Evolutionary conservation across 768 basidiomycete species (phyloP), one percentile per base, ranked within the genome.

Genomic region (Dendrothele bispora): DNA sequence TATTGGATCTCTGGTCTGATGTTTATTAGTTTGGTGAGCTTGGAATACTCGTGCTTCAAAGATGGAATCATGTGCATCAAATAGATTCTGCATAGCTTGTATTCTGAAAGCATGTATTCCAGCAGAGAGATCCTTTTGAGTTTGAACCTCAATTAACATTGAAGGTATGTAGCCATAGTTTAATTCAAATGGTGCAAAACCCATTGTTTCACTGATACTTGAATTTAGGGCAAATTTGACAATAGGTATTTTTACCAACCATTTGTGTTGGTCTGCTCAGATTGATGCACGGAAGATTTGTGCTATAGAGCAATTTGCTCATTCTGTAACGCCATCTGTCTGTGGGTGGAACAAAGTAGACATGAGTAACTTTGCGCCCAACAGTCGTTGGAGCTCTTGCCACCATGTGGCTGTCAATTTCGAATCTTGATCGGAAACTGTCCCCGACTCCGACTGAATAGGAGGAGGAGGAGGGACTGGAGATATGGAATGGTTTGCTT

Each of bases 291-390:
- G 39, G 27, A 73, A 57, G 5, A 71, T 69, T 45, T 72, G 66
- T 1, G 51, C 55, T 1, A 73, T 48, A 15, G 40, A 55, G 0
- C 58, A 34, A 30, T 66, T 72, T 0, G 55, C 59, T 7, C 59
- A 46, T 53, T 65, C 59, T 0, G 61, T 55, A 18, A 60, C 61
- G 0, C 70, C 67, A 51, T 73, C 69, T 1, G 68, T 74, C 41
- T 74, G 68, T 0, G 69, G 72, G 43, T 75, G 74, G 47, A 66
- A 74, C 0, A 69, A 66, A 5, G 59, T 70, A 3, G 58, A 73
- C 63, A 74, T 65, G 0, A 58, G 39, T 0, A 72, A 53, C 24
- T 62, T 59, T 1, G 62, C 53, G 1, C 70, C 65, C 5, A 70
- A 14, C 0, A 66, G 20, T 10, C 41, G 30, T 27, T 61, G 54